Evolutionary conservation across 2,329 filamentous ascomycete species (phyloP), one percentile per base, ranked within the genome.

Genomic region (Diaporthe velutina): DNA sequence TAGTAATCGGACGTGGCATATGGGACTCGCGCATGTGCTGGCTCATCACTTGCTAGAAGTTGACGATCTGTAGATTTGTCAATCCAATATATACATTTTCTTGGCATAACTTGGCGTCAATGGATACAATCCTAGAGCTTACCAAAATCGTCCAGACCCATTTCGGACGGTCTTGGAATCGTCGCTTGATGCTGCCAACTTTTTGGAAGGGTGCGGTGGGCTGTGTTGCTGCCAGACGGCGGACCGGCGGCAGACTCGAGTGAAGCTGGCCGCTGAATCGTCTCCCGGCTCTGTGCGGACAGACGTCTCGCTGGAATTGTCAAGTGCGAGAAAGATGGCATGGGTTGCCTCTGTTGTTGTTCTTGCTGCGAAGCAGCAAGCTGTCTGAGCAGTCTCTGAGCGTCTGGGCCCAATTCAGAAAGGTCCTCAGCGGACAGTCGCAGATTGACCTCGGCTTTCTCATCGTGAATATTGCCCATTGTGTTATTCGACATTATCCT

Each of bases 101-200:
- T 4, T 15, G 8, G 2, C 8, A 15, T 17, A 7, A 1, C 5
- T 57, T n/a, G n/a, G 8, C 2, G 6, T 12, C 6, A 33, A 35
- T 28, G 2, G 5, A 5, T 2, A 6, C 2, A 9, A 17, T 10
- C 25, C 2, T 5, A 13, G 2, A 6, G 30, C 70, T 55, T 33
- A 72, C 70, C 48, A 28, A 72, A 72, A 38, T 54, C 57, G 15
- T 72, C 70, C 30, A 72, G 33, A n/a, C 4, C 42, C 35, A 40
- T 28, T 10, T 42, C 57, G 17, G 17, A 2, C 8, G 17, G 50
- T 17, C 35, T 25, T 33, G 61, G 57, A 19, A n/a, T 5, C 10
- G 52, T 22, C 15, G 19, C 30, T 22, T 72, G 57, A 6, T 64
- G 33, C 57, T 35, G 35, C 33, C 57, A 55, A 25, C 22, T 52